Conservation (phyloP, 805 yeast genomes). For the Saccharomycopsis capsularis region DNA sequence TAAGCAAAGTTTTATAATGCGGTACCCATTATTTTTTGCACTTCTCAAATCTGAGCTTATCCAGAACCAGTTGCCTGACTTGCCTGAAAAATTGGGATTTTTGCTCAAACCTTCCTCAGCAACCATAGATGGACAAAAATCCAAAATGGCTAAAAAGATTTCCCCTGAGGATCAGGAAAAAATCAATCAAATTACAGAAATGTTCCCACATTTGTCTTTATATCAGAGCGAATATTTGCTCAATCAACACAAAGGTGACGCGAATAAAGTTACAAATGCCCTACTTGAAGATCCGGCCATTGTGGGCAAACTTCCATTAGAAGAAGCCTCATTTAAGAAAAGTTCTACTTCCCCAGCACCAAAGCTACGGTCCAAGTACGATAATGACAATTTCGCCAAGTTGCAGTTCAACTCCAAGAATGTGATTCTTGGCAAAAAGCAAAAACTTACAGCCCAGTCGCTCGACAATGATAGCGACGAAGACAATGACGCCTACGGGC, state of each 20-base stretch:
- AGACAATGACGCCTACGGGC: conserved; percentile 30
- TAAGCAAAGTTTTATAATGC: conserved; percentile 32
- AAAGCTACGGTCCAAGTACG: conserved; percentile 24
- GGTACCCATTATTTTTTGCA: conserved; percentile 50
- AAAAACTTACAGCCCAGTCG: background rate
- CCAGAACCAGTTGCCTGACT: conserved; percentile 36
- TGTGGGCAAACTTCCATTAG: conserved; percentile 28
- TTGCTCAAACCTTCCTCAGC: conserved; percentile 28
- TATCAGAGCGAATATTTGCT: conserved; percentile 45
- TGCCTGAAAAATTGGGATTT: conserved; percentile 45
- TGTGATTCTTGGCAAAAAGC: conserved; percentile 32
- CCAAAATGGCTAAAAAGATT: background rate
- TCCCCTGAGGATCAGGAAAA: conserved; percentile 27
- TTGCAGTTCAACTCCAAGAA: conserved; percentile 26
- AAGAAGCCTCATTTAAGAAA: too few species aligned
- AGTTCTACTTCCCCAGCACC: background rate
- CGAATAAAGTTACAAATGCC: conserved; percentile 50
- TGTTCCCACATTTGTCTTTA: conserved; percentile 58
- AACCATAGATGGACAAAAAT: too few species aligned
- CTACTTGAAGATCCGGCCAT: conserved; percentile 57
- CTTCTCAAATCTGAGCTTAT: conserved; percentile 43
- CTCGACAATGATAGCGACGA: conserved; percentile 18
- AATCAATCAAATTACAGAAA: conserved; percentile 39
- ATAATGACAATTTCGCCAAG: conserved; percentile 30
- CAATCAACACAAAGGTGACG: conserved; percentile 39